phyloP scores from a whole-genome alignment of 345 rosid genomes.

The Dovyalis caffra region DNA sequence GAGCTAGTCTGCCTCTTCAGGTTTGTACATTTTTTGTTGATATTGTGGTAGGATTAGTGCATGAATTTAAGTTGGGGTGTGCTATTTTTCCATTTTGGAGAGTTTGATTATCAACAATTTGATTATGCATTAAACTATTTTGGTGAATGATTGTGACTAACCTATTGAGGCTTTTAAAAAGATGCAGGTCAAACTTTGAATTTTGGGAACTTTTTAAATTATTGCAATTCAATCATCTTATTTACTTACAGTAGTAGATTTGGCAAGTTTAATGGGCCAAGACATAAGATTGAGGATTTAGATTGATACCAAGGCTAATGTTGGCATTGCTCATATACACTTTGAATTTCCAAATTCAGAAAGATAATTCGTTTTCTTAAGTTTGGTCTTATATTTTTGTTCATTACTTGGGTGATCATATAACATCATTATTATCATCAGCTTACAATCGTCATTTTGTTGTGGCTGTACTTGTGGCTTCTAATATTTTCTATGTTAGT shows the following conservation, averaged over 20 bases:
- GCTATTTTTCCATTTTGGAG: neutral
- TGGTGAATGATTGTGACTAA: neutral
- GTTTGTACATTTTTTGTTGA: constrained; percentile 30
- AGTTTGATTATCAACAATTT: neutral
- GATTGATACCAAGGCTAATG: neutral
- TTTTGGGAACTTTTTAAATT: neutral
- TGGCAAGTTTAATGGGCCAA: neutral
- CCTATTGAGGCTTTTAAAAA: neutral
- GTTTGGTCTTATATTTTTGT: neutral
- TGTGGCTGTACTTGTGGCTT: neutral
- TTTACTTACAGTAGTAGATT: neutral
- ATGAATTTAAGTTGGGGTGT: neutral
- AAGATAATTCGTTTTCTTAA: neutral
- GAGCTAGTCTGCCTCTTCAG: constrained; percentile 97
- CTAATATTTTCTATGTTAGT: neutral
- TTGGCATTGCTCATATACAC: neutral
- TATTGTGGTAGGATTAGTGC: neutral
- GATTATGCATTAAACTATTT: neutral
- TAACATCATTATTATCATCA: neutral
- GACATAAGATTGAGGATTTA: neutral
- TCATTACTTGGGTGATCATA: neutral
- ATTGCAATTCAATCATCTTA: neutral
- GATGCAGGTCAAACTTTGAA: neutral
- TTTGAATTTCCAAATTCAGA: neutral
- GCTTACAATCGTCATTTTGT: too few relatives aligned